Percentiles rank a stretch among this genome's conserved stretches.
Evolutionary conservation across 371 early-diverging fungal species (phyloP).

Genomic region (Synchytrium microbalum): DNA sequence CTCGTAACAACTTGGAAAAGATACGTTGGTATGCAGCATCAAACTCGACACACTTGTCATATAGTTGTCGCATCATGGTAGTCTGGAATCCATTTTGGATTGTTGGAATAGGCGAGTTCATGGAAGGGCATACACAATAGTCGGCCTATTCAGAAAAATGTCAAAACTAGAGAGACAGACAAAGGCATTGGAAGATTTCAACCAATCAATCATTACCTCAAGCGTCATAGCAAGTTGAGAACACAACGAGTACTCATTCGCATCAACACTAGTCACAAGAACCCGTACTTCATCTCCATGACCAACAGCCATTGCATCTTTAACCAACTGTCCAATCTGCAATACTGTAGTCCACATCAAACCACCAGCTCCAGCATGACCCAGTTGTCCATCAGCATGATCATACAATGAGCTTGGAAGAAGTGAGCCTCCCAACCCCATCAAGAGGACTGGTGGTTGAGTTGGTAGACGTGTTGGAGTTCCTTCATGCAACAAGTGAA

Average conservation of each 20-base stretch:
- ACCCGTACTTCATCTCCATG: neutral
- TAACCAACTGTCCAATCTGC: slow-evolving; percentile 1
- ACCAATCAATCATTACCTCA: neutral
- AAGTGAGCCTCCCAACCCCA: neutral
- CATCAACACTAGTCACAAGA: neutral
- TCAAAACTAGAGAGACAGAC: too few relatives aligned
- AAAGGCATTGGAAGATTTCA: neutral
- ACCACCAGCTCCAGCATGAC: neutral
- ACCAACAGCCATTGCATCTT: neutral
- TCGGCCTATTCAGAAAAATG: too few relatives aligned
- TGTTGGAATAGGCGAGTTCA: neutral
- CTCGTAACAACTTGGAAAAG: neutral
- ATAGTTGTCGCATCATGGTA: neutral
- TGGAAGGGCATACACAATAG: neutral
- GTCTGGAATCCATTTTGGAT: neutral
- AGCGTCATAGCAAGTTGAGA: neutral
- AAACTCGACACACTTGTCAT: neutral
- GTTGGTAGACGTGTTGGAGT: neutral
- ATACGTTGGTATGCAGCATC: neutral
- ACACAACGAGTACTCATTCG: neutral
- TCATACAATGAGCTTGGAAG: neutral
- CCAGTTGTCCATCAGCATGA: neutral
- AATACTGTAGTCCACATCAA: slow-evolving; percentile 1
- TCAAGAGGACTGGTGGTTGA: neutral
- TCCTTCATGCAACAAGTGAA: neutral